A percentile compares a stretch with the other conserved stretches of the same genome.
Evolutionary conservation across 192 early-diverging fungal genomes (phyloP).

Genomic region (Polychytrium aggregatum): DNA sequence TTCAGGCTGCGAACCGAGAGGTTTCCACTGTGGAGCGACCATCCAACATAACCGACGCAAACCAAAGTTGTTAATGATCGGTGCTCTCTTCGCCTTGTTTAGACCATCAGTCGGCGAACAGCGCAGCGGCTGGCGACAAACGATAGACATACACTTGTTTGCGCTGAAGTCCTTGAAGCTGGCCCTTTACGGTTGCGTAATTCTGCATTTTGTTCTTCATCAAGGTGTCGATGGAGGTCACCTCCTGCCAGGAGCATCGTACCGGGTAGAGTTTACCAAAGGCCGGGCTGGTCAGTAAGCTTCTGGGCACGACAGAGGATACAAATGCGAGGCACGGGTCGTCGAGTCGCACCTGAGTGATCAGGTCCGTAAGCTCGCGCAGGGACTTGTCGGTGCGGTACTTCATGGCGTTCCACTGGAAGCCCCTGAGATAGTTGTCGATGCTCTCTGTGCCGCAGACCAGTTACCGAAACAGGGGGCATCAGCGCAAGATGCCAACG

Average conservation of each 20-base stretch:
- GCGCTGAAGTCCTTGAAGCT: slow-evolving; percentile 68
- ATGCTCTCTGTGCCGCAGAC: slow-evolving; percentile 53
- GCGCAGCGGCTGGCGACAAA: not conserved
- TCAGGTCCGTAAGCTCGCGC: slow-evolving; percentile 65
- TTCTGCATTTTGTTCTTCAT: slow-evolving; percentile 85
- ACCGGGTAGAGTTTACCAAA: too few relatives aligned
- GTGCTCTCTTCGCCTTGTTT: not conserved
- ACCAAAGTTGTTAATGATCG: slow-evolving; percentile 5
- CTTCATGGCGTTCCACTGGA: slow-evolving; percentile 95
- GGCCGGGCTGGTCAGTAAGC: too few relatives aligned
- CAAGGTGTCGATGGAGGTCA: slow-evolving; percentile 70
- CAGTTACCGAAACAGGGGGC: too few relatives aligned
- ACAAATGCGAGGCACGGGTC: not conserved
- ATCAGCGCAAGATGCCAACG: too few relatives aligned
- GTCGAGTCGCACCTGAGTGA: slow-evolving; percentile 50
- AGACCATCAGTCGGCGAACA: not conserved
- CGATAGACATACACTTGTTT: slow-evolving; percentile 57
- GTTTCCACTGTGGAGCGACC: slow-evolving; percentile 47
- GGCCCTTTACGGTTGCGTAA: slow-evolving; percentile 76
- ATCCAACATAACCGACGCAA: not conserved
- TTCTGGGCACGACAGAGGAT: not conserved
- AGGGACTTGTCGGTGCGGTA: slow-evolving; percentile 90
- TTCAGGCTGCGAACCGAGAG: slow-evolving; percentile 77
- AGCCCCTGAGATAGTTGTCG: slow-evolving; percentile 75
- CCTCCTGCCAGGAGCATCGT: slow-evolving; percentile 61